Evolutionary conservation across 2,329 filamentous ascomycete genomes (phyloP), one percentile per base, ranked within the genome.

Genomic region (Phialocephala subalpina): DNA sequence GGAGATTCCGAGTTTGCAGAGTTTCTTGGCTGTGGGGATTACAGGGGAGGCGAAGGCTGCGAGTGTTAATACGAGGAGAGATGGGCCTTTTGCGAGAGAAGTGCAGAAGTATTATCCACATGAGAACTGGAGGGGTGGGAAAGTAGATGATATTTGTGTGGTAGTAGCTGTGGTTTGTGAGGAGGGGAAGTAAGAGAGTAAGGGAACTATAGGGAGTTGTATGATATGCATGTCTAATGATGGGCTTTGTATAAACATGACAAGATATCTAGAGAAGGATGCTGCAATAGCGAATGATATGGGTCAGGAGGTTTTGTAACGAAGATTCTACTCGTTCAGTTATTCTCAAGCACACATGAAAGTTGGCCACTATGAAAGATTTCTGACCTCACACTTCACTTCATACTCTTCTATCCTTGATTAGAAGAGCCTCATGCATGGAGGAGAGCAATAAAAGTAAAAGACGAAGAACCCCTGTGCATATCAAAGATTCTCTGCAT

Each of bases 61-160:
- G 7, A 97, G 94, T 76, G 79, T 92, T 65, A 94, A 97, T 79
- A 87, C 85, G 58, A 93, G 91, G 74, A 82, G 92, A 60, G 92
- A 98, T 77, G 94, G 95, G 0, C 96, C 96, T 0, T 99, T 99
- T 78, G 94, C 96, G 47, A 97, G 93, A 79, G 94, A 97, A 78
- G 93, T 97, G 22, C 93, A 96, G 77, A 92, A 90, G 75, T 90
- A 92, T 75, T 97, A 92, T 73, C 95, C 96, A 0, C 84, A 90
- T 42, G 95, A 98, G 78, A 87, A 89, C 65, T 99, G 93, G 88
- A 89, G 89, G 65, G 96, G 96, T 65, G 96, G 96, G 60, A 99
- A 99, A 79, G 87, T 97, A 22, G 96, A 99, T 77, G 96, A 99
- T 78, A 97, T 99, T 66, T 95, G 93, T 74, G 93, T 93, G 4